A percentile compares a stretch with the other conserved stretches of the same genome.
These are phyloP conservation scores for Asterophora parasitica DNA, from an alignment of 768 basidiomycete species.

Conservation along the genomic window DNA sequence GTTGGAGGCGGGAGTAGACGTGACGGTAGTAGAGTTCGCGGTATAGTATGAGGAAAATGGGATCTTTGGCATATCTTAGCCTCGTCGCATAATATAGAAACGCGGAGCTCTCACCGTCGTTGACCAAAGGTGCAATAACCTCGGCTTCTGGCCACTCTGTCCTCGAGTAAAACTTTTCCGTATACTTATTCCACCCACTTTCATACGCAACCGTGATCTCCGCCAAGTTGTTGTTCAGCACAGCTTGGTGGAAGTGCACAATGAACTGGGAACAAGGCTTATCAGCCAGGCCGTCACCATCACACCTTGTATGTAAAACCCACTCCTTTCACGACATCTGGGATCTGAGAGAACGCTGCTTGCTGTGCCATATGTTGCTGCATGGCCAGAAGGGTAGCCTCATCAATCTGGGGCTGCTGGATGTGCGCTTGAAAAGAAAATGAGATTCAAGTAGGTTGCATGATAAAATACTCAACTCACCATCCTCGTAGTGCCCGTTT, in stretches of 20 bases:
- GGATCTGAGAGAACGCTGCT: constrained; percentile 76
- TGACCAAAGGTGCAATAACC: constrained; percentile 88
- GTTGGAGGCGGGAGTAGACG: constrained; percentile 91
- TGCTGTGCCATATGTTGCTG: constrained; percentile 86
- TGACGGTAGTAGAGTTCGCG: constrained; percentile 94
- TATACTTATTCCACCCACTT: constrained; percentile 95
- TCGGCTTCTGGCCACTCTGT: constrained; percentile 98
- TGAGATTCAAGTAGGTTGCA: constrained; percentile 10
- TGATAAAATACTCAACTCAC: constrained; percentile 27
- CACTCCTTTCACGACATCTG: constrained; percentile 86
- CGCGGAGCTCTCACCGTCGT: constrained; percentile 59
- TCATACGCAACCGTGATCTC: constrained; percentile 94
- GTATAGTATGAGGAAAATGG: constrained; percentile 94
- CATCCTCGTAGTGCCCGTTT: constrained; percentile 63
- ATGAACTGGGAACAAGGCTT: constrained; percentile 61
- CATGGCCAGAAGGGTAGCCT: constrained; percentile 62
- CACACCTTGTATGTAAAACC: constrained; percentile 23
- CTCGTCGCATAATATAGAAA: too few species aligned
- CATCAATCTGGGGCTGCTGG: constrained; percentile 63
- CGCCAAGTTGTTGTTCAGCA: constrained; percentile 83
- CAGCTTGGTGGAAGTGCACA: constrained; percentile 91
- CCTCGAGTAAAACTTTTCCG: constrained; percentile 92
- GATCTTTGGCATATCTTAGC: constrained; percentile 44
- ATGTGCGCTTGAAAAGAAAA: constrained; percentile 35
- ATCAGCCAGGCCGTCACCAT: constrained; percentile 1